Conservation (phyloP, 2,329 filamentous ascomycete species). For the Exophiala phaeomuriformis region DNA sequence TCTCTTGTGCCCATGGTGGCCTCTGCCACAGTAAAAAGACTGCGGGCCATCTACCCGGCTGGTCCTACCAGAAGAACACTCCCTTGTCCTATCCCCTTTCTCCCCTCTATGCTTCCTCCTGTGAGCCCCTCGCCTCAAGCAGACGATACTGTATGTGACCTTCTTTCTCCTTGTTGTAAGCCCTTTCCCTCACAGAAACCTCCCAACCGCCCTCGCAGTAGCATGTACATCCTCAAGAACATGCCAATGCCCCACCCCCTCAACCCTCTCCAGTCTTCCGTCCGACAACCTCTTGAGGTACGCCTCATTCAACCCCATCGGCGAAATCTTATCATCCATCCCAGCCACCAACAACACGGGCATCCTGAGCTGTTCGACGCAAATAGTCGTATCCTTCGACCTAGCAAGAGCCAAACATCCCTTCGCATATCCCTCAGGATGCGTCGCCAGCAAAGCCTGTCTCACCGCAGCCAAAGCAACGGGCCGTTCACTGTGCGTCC, state of each 20-base stretch:
- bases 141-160: too few relatives aligned
- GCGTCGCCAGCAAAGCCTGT: background rate
- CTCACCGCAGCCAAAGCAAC: background rate
- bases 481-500: background rate
- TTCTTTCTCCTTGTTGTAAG: too few relatives aligned
- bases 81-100: too few relatives aligned
- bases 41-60: too few relatives aligned
- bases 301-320: background rate
- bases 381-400: background rate
- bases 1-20: too few relatives aligned
- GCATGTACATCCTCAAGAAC: background rate
- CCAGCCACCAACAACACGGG: background rate
- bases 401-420: background rate
- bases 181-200: background rate
- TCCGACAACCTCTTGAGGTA: background rate
- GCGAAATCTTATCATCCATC: background rate
- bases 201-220: background rate
- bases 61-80: too few relatives aligned
- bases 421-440: background rate
- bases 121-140: too few relatives aligned
- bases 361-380: background rate
- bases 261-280: background rate
- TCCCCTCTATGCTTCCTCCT: too few relatives aligned
- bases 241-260: background rate
- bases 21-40: too few relatives aligned